These are phyloP conservation scores for Ilex paraguariensis DNA, from an alignment of 305 asterid species.

Conservation along the genomic window DNA sequence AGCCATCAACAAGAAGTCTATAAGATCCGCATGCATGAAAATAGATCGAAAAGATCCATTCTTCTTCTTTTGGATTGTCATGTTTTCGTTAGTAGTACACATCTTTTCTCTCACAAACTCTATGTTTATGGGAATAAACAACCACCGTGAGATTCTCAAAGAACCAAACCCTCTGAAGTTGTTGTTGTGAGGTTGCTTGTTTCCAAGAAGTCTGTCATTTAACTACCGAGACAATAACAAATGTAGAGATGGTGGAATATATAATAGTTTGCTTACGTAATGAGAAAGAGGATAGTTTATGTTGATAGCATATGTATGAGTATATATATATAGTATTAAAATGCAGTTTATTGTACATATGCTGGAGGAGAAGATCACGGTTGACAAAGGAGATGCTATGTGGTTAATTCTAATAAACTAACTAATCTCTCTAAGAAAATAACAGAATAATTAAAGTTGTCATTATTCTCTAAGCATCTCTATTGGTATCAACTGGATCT, in stretches of 20 bases:
- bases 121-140: background rate
- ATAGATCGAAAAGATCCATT: conserved; percentile 42
- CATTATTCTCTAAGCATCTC: no score
- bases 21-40: conserved; percentile 77
- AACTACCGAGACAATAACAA: no score
- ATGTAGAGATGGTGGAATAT: background rate
- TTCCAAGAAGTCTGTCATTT: background rate
- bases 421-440: no score
- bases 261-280: background rate
- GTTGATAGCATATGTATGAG: background rate
- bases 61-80: conserved; percentile 14
- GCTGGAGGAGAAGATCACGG: background rate
- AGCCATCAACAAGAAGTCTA: conserved; percentile 55
- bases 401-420: no score
- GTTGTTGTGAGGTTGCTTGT: background rate
- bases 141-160: no score
- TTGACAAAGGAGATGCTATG: conserved; percentile 9
- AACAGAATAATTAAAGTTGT: no score
- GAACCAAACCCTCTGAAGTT: no score
- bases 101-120: background rate
- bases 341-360: no score
- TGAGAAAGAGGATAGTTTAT: background rate
- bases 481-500: no score
- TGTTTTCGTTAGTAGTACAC: conserved; percentile 11
- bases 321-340: conserved; percentile 1